Conservation (phyloP, 2,329 filamentous ascomycete species). For the Onygenales sp. region DNA sequence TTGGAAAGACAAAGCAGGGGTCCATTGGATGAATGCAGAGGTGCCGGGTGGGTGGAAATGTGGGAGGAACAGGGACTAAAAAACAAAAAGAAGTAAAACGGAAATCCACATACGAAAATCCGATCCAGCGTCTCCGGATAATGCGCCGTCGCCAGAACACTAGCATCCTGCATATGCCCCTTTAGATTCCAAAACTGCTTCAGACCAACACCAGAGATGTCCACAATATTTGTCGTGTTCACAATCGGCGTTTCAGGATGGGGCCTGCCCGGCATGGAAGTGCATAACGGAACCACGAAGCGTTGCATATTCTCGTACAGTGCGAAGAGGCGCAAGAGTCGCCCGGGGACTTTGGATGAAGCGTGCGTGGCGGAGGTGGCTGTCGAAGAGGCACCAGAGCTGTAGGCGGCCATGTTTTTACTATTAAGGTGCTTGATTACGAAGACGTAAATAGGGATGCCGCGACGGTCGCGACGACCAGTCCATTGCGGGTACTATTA, state of each 20-base stretch:
- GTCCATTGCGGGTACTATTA: constrained; percentile 86
- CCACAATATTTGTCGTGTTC: constrained; percentile 88
- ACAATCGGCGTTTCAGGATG: constrained; percentile 77
- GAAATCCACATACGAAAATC: constrained; percentile 48
- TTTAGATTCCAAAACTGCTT: constrained; percentile 96
- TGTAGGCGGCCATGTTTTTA: constrained; percentile 72
- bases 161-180: constrained; percentile 86
- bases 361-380: constrained; percentile 52
- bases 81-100: background rate
- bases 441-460: constrained; percentile 86
- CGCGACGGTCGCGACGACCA: constrained; percentile 77
- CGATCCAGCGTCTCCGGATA: constrained; percentile 90
- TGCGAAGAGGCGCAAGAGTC: constrained; percentile 78
- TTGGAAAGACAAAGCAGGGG: constrained; percentile 8
- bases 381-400: constrained; percentile 40
- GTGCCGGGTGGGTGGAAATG: background rate
- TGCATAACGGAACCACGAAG: constrained; percentile 75
- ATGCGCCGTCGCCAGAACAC: constrained; percentile 77
- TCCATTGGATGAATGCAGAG: background rate
- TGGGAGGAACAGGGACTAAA: background rate
- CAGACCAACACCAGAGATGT: constrained; percentile 77
- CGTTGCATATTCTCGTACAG: constrained; percentile 87
- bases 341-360: constrained; percentile 48
- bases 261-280: constrained; percentile 62
- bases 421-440: constrained; percentile 74